These are phyloP conservation scores for Rhizopogon roseolus DNA, from an alignment of 768 basidiomycete species.

Conservation along the genomic window DNA sequence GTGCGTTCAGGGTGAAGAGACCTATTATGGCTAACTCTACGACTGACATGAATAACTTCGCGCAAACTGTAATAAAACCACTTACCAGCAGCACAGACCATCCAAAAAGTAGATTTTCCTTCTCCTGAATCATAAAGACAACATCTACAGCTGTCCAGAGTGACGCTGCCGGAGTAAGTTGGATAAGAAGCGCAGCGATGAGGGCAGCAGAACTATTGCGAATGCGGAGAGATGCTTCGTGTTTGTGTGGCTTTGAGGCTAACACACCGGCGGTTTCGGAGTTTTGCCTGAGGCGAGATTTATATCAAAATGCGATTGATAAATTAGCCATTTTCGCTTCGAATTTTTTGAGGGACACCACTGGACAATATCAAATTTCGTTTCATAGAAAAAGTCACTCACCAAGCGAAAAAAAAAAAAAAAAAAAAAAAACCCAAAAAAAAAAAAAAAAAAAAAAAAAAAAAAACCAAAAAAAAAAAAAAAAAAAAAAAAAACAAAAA, in stretches of 20 bases:
- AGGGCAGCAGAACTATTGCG: slow-evolving; percentile 33
- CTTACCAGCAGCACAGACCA: slow-evolving; percentile 27
- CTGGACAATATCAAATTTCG: no score
- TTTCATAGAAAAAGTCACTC: no score
- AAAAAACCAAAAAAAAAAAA: no score
- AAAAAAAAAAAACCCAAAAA: no score
- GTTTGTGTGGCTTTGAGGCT: slow-evolving; percentile 27
- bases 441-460: no score
- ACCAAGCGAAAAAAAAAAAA: no score
- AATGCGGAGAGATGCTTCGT: slow-evolving; percentile 33
- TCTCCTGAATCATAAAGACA: slow-evolving; percentile 16
- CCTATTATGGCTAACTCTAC: slow-evolving; percentile 26
- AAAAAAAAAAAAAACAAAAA: no score
- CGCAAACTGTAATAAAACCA: neutral
- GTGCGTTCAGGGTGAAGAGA: slow-evolving; percentile 28
- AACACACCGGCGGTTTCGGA: no score
- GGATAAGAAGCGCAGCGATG: slow-evolving; percentile 28
- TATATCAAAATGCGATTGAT: no score
- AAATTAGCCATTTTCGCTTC: no score
- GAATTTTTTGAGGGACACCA: no score
- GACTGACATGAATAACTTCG: neutral
- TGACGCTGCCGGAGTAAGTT: slow-evolving; percentile 33
- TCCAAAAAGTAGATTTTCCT: slow-evolving; percentile 11
- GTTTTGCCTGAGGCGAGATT: no score
- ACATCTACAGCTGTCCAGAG: slow-evolving; percentile 29